Base-by-base conservation (phyloP, 164 flowering plant species). In the Nelumbo lutea region DNA sequence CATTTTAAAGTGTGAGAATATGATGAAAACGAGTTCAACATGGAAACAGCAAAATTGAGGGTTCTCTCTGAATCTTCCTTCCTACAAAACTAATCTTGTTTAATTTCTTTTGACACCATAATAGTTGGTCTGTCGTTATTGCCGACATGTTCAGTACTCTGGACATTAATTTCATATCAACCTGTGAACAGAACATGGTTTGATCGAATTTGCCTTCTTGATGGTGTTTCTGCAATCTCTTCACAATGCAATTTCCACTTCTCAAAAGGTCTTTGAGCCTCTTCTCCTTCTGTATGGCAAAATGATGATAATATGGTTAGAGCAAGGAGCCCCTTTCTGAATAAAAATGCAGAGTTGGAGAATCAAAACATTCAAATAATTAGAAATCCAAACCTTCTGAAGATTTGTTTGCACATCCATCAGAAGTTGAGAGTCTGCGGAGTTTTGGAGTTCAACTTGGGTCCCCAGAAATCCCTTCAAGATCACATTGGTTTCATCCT, bases 11-110 rank as follows among this genome's bases (percentile, higher is more conserved):
- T 53, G 57, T 11, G 1, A 53, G n/a, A 53, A 15, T 27, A 42
- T 57, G 45, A 2, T 45, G 53, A 11, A 47, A 59, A 9, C 14
- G 27, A 46, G 43, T 27, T 88, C 81, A 93, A 77, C 90, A 88
- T 39, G 97, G 98, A 70, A 94, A 90, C 1, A 85, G 84, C 71
- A 79, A 76, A 83, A 90, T 87, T 5, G 96, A 88, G 9, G 88
- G 79, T 65, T 91, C 96, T 38, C 87, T 39, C 38, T 72, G 72
- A 65, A 87, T 53, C 62, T 80, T 85, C 65, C 85, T 78, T 45
- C 72, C 73, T 41, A 64, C 69, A 59, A 90, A 70, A 46, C 57
- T 80, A 6, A 88, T 82, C 53, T 79, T 81, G 62, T 74, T 72
- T 57, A 94, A 57, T 66, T 91, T 91, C 42, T 70, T 82, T 11